Evolutionary conservation across 768 basidiomycete genomes (phyloP).

Genomic region (Pisolithus marmoratus): DNA sequence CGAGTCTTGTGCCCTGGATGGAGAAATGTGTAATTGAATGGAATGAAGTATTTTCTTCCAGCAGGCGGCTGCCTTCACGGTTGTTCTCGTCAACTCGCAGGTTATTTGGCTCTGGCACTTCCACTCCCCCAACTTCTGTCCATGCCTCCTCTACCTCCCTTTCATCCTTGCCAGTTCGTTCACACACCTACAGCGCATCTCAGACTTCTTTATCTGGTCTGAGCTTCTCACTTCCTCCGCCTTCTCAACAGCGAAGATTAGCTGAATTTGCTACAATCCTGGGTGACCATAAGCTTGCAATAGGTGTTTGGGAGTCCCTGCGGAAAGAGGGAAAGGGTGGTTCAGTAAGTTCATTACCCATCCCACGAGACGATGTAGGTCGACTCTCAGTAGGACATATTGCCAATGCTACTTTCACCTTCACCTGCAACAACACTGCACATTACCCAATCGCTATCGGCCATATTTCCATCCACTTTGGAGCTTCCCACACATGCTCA

Average conservation of each 20-base stretch:
- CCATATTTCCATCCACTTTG: constrained; percentile 35
- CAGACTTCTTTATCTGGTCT: constrained; percentile 20
- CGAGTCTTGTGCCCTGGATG: constrained; percentile 95
- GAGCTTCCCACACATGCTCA: constrained; percentile 61
- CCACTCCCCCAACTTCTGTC: constrained; percentile 40
- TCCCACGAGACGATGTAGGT: constrained; percentile 2
- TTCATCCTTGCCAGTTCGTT: constrained; percentile 30
- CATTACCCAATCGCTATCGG: constrained; percentile 54
- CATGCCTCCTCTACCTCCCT: constrained; percentile 35
- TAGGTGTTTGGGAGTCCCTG: constrained; percentile 77
- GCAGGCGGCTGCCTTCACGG: constrained; percentile 73
- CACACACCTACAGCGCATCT: constrained; percentile 34
- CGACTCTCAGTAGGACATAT: constrained; percentile 58
- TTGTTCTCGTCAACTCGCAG: constrained; percentile 84
- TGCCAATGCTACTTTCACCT: constrained; percentile 67
- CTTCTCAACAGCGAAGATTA: constrained; percentile 75
- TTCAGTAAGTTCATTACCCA: constrained; percentile 50
- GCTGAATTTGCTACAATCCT: constrained; percentile 94
- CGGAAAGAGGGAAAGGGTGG: constrained; percentile 86
- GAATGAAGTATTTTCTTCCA: constrained; percentile 85
- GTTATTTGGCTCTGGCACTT: constrained; percentile 63
- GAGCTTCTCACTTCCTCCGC: constrained; percentile 30
- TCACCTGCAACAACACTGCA: constrained; percentile 56
- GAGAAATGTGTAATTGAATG: constrained; percentile 89
- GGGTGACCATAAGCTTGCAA: constrained; percentile 84